These are phyloP conservation scores for Penicillium cosmopolitanum DNA, from an alignment of 495 filamentous ascomycete genomes.

Conservation along the genomic window DNA sequence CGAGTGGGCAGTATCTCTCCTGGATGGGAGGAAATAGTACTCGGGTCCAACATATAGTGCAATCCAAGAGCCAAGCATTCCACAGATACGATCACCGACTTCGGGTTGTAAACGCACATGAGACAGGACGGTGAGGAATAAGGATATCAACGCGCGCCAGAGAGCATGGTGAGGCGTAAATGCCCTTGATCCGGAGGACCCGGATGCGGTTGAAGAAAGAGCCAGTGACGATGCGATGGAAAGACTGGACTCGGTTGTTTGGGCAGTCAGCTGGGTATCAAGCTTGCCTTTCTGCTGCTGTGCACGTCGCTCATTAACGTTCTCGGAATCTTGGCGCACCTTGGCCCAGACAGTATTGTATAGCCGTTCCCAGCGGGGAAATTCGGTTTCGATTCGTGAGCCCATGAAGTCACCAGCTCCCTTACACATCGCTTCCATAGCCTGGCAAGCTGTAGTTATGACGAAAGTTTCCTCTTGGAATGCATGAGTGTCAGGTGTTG, in stretches of 20 bases:
- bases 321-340: constrained; percentile 42
- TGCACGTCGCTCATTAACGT: constrained; percentile 35
- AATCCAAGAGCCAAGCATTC: constrained; percentile 45
- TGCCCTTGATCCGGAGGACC: constrained; percentile 29
- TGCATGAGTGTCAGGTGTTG: constrained; percentile 25
- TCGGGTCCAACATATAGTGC: constrained; percentile 39
- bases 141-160: constrained; percentile 40
- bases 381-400: constrained; percentile 69
- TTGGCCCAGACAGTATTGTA: constrained; percentile 45
- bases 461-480: constrained; percentile 74
- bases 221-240: constrained; percentile 28
- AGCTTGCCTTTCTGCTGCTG: constrained; percentile 19
- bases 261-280: neutral
- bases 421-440: constrained; percentile 60
- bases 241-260: neutral
- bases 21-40: constrained; percentile 33
- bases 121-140: constrained; percentile 45
- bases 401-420: constrained; percentile 81
- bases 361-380: constrained; percentile 57
- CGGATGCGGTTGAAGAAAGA: constrained; percentile 27
- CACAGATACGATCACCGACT: constrained; percentile 44
- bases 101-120: constrained; percentile 44
- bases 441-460: constrained; percentile 66
- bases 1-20: neutral
- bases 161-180: constrained; percentile 47